Conservation (phyloP, 139 green algal genomes). For the Deuterostichococcus epilithicus region DNA sequence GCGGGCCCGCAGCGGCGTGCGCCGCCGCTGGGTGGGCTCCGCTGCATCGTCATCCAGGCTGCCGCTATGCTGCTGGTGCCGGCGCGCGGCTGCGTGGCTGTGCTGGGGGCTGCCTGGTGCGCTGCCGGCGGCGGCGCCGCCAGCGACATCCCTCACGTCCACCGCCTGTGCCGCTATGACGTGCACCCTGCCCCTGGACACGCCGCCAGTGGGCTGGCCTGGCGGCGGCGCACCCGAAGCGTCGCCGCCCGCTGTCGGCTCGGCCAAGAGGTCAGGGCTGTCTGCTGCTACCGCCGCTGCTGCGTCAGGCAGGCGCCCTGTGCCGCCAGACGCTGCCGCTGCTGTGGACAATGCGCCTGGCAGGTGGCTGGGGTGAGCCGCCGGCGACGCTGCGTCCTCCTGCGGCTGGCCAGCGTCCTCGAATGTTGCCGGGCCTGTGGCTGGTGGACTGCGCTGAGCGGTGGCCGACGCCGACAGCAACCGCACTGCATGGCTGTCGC, state of each 20-base stretch:
- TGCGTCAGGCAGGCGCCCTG: too few species aligned
- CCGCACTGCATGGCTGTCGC: background rate
- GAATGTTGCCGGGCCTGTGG: background rate
- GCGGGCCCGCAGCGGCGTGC: too few species aligned
- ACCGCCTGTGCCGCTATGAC: background rate
- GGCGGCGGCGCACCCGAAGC: too few species aligned
- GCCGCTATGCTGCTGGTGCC: background rate
- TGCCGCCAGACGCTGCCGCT: too few species aligned
- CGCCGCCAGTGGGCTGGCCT: too few species aligned
- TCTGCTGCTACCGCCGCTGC: too few species aligned
- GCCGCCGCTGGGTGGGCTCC: background rate
- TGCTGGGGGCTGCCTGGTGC: background rate
- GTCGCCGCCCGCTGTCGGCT: too few species aligned
- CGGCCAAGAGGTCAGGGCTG: too few species aligned
- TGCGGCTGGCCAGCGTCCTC: too few species aligned
- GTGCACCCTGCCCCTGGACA: background rate
- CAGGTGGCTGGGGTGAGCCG: background rate
- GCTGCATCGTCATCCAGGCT: background rate
- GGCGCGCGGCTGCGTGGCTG: background rate
- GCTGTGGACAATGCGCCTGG: constrained; percentile 10
- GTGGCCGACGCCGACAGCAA: background rate
- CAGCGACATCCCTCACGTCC: background rate
- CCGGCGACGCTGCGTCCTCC: background rate
- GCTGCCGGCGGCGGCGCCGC: constrained; percentile 6
- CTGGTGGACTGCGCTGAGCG: background rate